phyloP scores from a whole-genome alignment of 169 alveolate genomes.

The Eimeria acervulina region DNA sequence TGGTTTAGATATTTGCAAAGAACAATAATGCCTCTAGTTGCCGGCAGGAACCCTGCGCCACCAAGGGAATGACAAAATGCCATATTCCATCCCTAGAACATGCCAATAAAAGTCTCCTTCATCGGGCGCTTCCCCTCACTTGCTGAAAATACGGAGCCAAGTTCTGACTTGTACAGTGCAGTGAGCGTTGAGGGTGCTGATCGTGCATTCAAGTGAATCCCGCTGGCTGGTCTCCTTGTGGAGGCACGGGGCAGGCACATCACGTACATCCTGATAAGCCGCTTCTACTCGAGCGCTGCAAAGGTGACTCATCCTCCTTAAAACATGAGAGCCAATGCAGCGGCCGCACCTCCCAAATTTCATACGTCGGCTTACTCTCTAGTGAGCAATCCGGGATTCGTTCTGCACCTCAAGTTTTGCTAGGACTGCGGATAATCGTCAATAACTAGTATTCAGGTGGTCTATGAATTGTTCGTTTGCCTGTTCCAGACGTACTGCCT shows the following conservation, averaged over 20 bases:
- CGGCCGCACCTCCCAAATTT: not conserved
- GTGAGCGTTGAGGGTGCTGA: not conserved
- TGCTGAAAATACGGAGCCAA: not conserved
- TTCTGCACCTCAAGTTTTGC: not conserved
- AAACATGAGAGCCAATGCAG: not conserved
- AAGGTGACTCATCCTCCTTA: not conserved
- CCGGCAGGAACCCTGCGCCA: not conserved
- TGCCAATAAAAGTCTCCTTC: not conserved
- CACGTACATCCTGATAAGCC: constrained; percentile 12
- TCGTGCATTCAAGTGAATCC: not conserved
- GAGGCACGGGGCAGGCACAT: not conserved
- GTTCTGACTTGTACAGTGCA: not conserved
- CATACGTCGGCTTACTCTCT: not conserved
- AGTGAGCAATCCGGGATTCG: not conserved
- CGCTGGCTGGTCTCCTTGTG: not conserved
- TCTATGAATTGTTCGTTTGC: not conserved
- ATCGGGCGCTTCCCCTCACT: not conserved
- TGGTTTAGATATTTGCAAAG: not conserved
- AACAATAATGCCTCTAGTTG: not conserved
- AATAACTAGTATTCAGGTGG: not conserved
- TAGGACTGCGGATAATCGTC: not conserved
- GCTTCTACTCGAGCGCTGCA: not conserved
- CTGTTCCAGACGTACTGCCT: constrained; percentile 13
- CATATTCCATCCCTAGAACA: not conserved
- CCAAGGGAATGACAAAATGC: not conserved